Evolutionary conservation across 495 filamentous ascomycete species (phyloP).

Genomic region (Daldinia grandis): DNA sequence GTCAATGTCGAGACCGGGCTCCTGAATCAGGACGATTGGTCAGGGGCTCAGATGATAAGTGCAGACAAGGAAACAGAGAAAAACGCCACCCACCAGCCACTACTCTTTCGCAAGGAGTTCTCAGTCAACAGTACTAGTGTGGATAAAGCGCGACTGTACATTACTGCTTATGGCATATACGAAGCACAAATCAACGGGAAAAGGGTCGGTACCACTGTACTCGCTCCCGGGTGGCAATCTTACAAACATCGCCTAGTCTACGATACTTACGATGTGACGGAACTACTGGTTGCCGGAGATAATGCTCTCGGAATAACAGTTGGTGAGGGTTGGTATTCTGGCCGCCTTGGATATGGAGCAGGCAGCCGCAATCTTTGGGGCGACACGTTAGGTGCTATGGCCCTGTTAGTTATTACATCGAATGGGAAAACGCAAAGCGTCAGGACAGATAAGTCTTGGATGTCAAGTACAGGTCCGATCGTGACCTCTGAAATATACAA

Average conservation of each 20-base stretch:
- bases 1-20: conserved; percentile 53
- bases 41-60: conserved; percentile 48
- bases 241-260: conserved; percentile 62
- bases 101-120: conserved; percentile 42
- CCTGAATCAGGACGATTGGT: conserved; percentile 52
- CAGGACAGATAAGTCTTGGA: conserved; percentile 57
- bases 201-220: conserved; percentile 51
- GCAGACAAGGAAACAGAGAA: conserved; percentile 41
- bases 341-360: conserved; percentile 56
- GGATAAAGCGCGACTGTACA: conserved; percentile 53
- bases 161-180: conserved; percentile 62
- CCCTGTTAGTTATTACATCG: conserved; percentile 49
- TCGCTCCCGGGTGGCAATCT: conserved; percentile 64
- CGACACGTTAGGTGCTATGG: conserved; percentile 55
- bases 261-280: conserved; percentile 60
- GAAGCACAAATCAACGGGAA: conserved; percentile 59
- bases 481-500: conserved; percentile 62
- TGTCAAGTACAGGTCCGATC: conserved; percentile 50
- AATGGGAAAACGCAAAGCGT: conserved; percentile 39
- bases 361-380: conserved; percentile 54
- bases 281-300: conserved; percentile 44
- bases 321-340: conserved; percentile 65
- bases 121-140: conserved; percentile 15
- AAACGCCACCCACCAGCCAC: conserved; percentile 30
- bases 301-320: conserved; percentile 61